Evolutionary conservation across 2,329 filamentous ascomycete genomes (phyloP).

Genomic region (Paracorniculantispora psalliotae): DNA sequence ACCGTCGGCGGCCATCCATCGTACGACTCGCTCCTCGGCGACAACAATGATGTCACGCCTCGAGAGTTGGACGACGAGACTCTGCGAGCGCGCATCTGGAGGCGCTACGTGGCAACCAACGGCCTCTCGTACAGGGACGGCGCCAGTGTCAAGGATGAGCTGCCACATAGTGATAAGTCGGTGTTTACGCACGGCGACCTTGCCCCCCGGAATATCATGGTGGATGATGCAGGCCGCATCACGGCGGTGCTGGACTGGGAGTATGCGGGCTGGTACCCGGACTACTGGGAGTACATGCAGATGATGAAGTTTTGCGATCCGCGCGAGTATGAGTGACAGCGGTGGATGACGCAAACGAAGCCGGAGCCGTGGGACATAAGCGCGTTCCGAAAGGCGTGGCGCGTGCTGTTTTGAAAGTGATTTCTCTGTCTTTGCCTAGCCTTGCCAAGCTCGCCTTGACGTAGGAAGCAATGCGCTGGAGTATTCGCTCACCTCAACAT

Average conservation of each 20-base stretch:
- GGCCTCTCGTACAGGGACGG: constrained; percentile 15
- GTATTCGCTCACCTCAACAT: too few species aligned
- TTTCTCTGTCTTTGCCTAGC: background rate
- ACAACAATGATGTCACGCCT: constrained; percentile 10
- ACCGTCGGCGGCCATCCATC: constrained; percentile 14
- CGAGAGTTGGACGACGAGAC: constrained; percentile 14
- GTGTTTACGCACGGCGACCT: constrained; percentile 20
- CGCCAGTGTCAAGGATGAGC: constrained; percentile 6
- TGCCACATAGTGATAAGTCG: constrained; percentile 2
- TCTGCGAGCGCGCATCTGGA: constrained; percentile 14
- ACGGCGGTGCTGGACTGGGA: constrained; percentile 18
- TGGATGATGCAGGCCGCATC: constrained; percentile 16
- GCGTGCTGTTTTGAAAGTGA: constrained; percentile 1
- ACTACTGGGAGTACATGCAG: constrained; percentile 11
- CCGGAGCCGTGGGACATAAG: constrained; percentile 16
- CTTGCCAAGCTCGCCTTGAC: too few species aligned
- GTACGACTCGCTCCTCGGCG: constrained; percentile 11
- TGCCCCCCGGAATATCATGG: constrained; percentile 18
- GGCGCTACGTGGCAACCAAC: constrained; percentile 12
- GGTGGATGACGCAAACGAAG: constrained; percentile 14
- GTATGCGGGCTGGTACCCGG: constrained; percentile 15
- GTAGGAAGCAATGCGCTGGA: too few species aligned
- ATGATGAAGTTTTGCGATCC: constrained; percentile 16
- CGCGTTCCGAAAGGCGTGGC: constrained; percentile 7
- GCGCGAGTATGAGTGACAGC: constrained; percentile 14